Percentiles rank a stretch among this genome's conserved stretches.
Conservation (phyloP, 2,329 filamentous ascomycete species). For the Grosmannia clavigera region DNA sequence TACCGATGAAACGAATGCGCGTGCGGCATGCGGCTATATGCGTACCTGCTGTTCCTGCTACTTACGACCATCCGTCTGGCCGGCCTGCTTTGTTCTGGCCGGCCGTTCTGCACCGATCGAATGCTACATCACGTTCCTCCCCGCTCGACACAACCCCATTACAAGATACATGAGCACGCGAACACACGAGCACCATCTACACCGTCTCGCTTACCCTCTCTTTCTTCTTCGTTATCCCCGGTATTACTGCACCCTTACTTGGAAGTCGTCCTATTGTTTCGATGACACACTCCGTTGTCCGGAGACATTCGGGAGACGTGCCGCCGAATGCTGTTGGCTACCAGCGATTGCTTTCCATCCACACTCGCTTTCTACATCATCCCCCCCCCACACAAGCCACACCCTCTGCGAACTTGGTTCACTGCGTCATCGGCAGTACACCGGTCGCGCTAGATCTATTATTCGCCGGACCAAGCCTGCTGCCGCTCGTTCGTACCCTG, state of each 20-base stretch:
- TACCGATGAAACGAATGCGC: not conserved
- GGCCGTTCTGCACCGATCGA: not conserved
- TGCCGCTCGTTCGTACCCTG: not conserved
- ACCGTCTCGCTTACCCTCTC: not conserved
- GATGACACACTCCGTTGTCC: not conserved
- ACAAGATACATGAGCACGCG: not conserved
- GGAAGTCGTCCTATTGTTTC: not conserved
- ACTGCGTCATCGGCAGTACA: not conserved
- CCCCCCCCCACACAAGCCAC: not conserved
- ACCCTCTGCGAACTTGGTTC: not conserved
- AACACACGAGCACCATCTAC: not conserved
- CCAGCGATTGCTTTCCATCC: not conserved
- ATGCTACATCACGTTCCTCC: not conserved
- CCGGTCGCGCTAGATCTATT: not conserved
- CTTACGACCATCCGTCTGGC: not conserved
- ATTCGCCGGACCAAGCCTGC: not conserved
- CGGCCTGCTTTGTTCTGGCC: not conserved
- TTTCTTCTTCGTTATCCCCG: not conserved
- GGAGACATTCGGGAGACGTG: not conserved
- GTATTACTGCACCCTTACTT: not conserved
- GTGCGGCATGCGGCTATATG: not conserved
- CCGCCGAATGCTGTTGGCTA: not conserved
- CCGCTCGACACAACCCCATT: not conserved
- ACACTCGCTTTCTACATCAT: too few species aligned
- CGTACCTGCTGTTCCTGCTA: not conserved